Base-by-base conservation (phyloP, 352 stramenopile species). In the Stramenopiles sp. region DNA sequence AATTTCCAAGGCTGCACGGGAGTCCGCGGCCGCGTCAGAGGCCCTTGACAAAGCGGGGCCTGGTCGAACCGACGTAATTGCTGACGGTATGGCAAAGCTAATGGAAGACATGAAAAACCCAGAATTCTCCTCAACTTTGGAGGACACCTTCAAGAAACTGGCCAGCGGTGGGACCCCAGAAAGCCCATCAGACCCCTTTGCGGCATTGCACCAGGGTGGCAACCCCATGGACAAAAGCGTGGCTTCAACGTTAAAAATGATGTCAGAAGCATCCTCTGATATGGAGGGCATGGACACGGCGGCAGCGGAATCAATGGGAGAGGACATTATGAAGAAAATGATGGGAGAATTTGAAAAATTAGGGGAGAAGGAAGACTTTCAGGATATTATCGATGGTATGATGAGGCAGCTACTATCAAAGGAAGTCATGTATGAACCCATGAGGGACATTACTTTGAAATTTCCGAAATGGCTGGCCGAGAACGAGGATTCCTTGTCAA, bases 351-450 rank as follows among this genome's bases (percentile, higher is more conserved):
- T 97, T 77, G 89, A 96, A 75, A 83, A 90, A 76, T 88, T 96
- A 88, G 90, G 90, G 34, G 86, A 96, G 75, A 96, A 96, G 82
- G 89, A 87, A 69, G 83, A 82, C 33, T 90, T 96, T 76, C 85
- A 97, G 49, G 86, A 90, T 12, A 77, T 98, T 31, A 87, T 99
- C 0, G 93, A 98, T 78, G 90, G 91, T 34, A 97, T 99, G 87
- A 97, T 98, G 93, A 84, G 96, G 80, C 93, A 98, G 78, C 75
- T 99, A 63, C 81, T 99, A 75, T 92, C 88, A 49, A 97, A 96
- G 77, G 94, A 99, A 76, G 83, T 99, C 69, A 98, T 99, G 94
- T 99, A 98, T 83, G 91, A 97, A 78, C 94, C 94, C 4, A 97
- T 98, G 83, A 94, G 94, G 83, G 85, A 92, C 78, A 91, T 93